These are phyloP conservation scores for Amphicarpaea edgeworthii DNA, from an alignment of 306 rosid species.

Conservation along the genomic window DNA sequence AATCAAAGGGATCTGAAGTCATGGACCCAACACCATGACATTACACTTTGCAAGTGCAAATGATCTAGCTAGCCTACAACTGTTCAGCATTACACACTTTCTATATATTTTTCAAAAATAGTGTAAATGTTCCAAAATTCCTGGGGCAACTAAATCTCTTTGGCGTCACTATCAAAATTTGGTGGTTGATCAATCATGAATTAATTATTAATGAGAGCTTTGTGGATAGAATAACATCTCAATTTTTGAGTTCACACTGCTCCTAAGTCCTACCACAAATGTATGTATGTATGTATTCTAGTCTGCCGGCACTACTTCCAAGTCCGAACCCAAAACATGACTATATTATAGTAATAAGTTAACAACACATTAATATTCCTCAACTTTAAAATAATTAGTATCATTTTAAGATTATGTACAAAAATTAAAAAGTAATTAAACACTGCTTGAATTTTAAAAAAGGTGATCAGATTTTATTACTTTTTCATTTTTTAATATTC, in stretches of 20 bases:
- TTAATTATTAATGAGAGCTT: slow-evolving; percentile 19
- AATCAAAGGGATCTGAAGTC: too few species aligned
- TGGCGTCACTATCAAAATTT: slow-evolving; percentile 30
- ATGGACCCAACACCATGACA: too few species aligned
- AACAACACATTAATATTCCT: not conserved
- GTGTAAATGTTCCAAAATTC: not conserved
- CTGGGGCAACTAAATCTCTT: slow-evolving; percentile 1
- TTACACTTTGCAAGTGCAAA: not conserved
- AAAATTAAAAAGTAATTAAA: not conserved
- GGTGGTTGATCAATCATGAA: slow-evolving; percentile 44
- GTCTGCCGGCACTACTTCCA: not conserved
- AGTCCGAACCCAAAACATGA: not conserved
- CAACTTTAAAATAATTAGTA: not conserved
- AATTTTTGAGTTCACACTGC: slow-evolving; percentile 20
- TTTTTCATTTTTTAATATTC: not conserved
- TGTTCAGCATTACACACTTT: not conserved
- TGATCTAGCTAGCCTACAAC: not conserved
- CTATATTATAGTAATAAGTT: too few species aligned
- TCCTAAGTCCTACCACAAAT: slow-evolving; percentile 19
- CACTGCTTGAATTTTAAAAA: not conserved
- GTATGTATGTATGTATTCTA: slow-evolving; percentile 11
- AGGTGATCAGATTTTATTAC: not conserved
- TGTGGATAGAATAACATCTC: slow-evolving; percentile 17
- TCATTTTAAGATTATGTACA: not conserved
- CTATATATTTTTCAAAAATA: not conserved